Evolutionary conservation across 805 yeast genomes (phyloP).

Genomic region (Barnettozyma sp.): DNA sequence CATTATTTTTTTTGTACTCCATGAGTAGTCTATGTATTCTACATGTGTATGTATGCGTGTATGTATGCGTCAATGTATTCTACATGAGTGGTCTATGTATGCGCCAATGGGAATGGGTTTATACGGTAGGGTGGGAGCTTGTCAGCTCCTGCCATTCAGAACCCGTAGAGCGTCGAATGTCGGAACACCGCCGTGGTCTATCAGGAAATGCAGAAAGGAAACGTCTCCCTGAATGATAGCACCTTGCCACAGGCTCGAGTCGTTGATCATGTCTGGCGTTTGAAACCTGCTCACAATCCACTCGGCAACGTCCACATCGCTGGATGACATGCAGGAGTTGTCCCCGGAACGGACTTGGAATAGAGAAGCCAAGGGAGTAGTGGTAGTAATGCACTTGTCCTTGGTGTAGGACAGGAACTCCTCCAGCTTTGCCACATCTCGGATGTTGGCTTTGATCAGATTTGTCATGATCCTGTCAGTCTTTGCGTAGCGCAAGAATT

Average conservation of each 20-base stretch:
- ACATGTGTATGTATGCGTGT: not conserved
- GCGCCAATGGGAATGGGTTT: too few relatives aligned
- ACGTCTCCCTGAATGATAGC: constrained; percentile 8
- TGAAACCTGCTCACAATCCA: constrained; percentile 17
- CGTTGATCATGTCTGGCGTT: constrained; percentile 8
- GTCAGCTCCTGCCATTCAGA: constrained; percentile 1
- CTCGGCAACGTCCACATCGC: constrained; percentile 8
- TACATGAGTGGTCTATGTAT: too few relatives aligned
- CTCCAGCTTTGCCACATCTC: not conserved
- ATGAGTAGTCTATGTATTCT: not conserved
- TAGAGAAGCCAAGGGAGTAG: constrained; percentile 15
- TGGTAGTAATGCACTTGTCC: constrained; percentile 2
- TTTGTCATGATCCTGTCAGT: constrained; percentile 5
- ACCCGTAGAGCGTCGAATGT: constrained; percentile 14
- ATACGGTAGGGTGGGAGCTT: too few relatives aligned
- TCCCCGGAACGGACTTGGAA: constrained; percentile 5
- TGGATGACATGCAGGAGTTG: too few relatives aligned
- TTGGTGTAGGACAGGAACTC: constrained; percentile 11
- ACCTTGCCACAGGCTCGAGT: constrained; percentile 19
- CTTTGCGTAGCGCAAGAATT: constrained; percentile 10
- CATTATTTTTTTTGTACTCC: constrained; percentile 19
- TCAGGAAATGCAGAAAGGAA: constrained; percentile 11
- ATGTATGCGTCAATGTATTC: too few relatives aligned
- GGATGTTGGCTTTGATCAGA: constrained; percentile 7
- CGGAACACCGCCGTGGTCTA: constrained; percentile 21